Evolutionary conservation across 176 grass and related monocot species (phyloP).

Genomic region (Phyllostachys edulis): DNA sequence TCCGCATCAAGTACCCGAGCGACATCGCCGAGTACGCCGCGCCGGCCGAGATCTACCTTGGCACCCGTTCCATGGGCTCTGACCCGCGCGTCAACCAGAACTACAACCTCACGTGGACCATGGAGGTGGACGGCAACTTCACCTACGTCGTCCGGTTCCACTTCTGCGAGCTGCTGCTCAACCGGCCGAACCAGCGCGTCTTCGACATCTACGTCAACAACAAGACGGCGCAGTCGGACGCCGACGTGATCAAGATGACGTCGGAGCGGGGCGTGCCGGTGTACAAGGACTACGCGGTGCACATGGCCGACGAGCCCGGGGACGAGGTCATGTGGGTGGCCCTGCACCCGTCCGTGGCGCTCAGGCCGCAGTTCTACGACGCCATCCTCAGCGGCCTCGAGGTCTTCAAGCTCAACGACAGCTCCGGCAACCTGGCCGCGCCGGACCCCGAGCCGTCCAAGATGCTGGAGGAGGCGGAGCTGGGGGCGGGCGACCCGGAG

Average conservation of each 20-base stretch:
- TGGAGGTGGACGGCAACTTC: slow-evolving; percentile 70
- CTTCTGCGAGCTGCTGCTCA: slow-evolving; percentile 72
- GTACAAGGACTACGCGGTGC: slow-evolving; percentile 66
- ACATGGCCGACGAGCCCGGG: slow-evolving; percentile 30
- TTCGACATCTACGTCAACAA: slow-evolving; percentile 90
- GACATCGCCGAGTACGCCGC: slow-evolving; percentile 51
- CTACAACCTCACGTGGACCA: slow-evolving; percentile 76
- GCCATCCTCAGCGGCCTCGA: slow-evolving; percentile 74
- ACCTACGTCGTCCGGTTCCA: slow-evolving; percentile 77
- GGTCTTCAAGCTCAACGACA: slow-evolving; percentile 82
- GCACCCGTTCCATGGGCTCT: slow-evolving; percentile 67
- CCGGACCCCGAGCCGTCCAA: slow-evolving; percentile 58
- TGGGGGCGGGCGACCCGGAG: slow-evolving; percentile 2
- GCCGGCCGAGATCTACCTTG: slow-evolving; percentile 53
- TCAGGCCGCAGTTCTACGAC: slow-evolving; percentile 71
- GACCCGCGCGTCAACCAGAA: slow-evolving; percentile 68
- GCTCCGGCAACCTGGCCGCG: slow-evolving; percentile 44
- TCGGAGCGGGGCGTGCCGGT: slow-evolving; percentile 51
- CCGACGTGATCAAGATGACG: slow-evolving; percentile 63
- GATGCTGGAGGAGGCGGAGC: slow-evolving; percentile 54
- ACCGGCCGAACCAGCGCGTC: slow-evolving; percentile 63
- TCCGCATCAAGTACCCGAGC: slow-evolving; percentile 48
- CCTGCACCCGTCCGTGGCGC: slow-evolving; percentile 56
- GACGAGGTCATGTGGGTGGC: slow-evolving; percentile 65
- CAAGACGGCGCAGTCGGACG: slow-evolving; percentile 60